Base-by-base conservation (phyloP, 1,284 basidiomycete genomes). In the Ceratobasidium sp. region DNA sequence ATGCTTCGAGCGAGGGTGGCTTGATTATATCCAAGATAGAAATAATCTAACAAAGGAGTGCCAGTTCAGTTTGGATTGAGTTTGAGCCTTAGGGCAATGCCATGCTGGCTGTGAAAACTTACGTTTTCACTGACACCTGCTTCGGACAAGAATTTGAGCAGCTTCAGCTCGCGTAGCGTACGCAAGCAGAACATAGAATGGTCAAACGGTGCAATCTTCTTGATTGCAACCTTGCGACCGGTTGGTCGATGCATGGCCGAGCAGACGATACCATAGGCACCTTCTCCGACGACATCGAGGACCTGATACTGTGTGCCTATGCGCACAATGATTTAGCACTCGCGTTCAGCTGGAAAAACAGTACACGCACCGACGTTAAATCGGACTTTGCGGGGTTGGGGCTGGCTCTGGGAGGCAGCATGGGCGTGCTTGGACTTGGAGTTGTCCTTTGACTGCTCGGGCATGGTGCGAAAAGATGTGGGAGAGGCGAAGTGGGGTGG, bases 1-100 rank as follows among this genome's bases (percentile, higher is more conserved):
- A 99, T 0, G 87, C 85, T 36, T 98, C 96, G 79, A 94, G 85
- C 39, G 92, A 92, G 32, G 92, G 82, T 0, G 96, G 96, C 79
- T 93, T 93, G 84, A 97, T 89, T 78, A 97, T 97, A 80, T 98
- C 96, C 50, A 97, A 84, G 77, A 98, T 96, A 41, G 94, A 93
- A 79, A 97, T 97, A 78, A 98, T 97, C 91, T 95, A 81, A 67
- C 48, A 28, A 41, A 60, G 53, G 65, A 46, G 52, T 53, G 36
- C 18, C 16, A 14, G 14, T 39, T 39, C 36, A 39, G 36, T 39
- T 39, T 73, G 76, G 18, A 30, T 21, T 34, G 4, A 52, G 72
- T 48, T 16, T 55, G 50, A 55, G 67, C 21, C 34, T 53, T 70
- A 71, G 55, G 48, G 45, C 61, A 57, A 62, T 23, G 39, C 67